Conservation (phyloP, 2,329 filamentous ascomycete genomes). For the Coniosporium uncinatum region DNA sequence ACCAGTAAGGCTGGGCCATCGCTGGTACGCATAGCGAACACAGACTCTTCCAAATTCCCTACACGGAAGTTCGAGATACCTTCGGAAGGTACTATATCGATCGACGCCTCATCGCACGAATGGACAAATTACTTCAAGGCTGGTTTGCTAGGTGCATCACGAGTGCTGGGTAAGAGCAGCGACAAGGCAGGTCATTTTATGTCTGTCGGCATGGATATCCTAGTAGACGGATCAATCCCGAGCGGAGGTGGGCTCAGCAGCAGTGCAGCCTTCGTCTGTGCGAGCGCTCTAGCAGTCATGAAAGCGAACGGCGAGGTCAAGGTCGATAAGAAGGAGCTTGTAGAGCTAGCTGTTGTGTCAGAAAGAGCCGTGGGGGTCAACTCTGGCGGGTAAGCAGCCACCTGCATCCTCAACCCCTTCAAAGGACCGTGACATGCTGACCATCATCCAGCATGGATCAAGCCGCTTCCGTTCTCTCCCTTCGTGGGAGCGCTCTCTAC, state of each 20-base stretch:
- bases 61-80: constrained; percentile 70
- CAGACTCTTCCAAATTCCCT: constrained; percentile 71
- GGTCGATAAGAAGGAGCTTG: constrained; percentile 87
- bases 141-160: constrained; percentile 76
- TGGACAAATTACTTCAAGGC: constrained; percentile 99
- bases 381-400: constrained; percentile 71
- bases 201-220: constrained; percentile 75
- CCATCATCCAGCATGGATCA: constrained; percentile 81
- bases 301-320: constrained; percentile 72
- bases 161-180: constrained; percentile 65
- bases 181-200: constrained; percentile 50
- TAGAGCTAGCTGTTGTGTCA: constrained; percentile 90
- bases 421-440: not conserved
- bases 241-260: constrained; percentile 90
- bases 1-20: constrained; percentile 48
- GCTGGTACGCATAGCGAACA: constrained; percentile 72
- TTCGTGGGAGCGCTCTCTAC: constrained; percentile 80
- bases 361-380: constrained; percentile 95
- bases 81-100: constrained; percentile 46
- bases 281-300: constrained; percentile 84
- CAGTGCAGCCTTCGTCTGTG: constrained; percentile 89
- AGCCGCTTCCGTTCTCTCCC: constrained; percentile 89
- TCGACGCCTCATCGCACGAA: constrained; percentile 81
- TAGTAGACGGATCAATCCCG: constrained; percentile 90
- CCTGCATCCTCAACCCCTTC: not conserved